phyloP scores from a whole-genome alignment of 305 asterid genomes.

The Fraxinus velutina region DNA sequence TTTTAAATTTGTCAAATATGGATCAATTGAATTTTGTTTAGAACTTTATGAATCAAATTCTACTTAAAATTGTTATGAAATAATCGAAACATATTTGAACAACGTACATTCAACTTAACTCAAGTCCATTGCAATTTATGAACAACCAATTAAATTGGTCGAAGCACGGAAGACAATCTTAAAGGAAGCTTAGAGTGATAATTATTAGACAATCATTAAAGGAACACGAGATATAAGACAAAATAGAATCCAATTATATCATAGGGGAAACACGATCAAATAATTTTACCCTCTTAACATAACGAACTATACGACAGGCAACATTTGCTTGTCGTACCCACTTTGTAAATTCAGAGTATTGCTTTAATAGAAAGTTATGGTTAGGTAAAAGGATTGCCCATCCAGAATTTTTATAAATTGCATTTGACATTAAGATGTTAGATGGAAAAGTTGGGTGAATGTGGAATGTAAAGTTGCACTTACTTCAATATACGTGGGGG shows the following conservation, averaged over 20 bases:
- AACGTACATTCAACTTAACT: background rate
- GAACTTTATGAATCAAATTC: background rate
- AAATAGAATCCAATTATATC: background rate
- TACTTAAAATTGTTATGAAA: background rate
- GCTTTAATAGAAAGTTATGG: background rate
- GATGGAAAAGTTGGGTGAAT: background rate
- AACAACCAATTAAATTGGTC: background rate
- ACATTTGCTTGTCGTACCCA: background rate
- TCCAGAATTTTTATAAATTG: background rate
- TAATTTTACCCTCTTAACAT: background rate
- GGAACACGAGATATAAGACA: background rate
- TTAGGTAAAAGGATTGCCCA: background rate
- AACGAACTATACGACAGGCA: background rate
- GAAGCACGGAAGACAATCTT: background rate
- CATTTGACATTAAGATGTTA: background rate
- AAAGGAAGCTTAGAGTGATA: background rate
- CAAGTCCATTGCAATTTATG: background rate
- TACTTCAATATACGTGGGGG: constrained; percentile 13
- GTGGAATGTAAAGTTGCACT: constrained; percentile 1
- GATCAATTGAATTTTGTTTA: background rate
- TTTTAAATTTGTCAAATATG: background rate
- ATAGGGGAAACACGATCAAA: background rate
- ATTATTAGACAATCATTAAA: background rate
- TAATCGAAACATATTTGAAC: background rate
- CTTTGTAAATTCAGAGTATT: background rate